A percentile compares a stretch with the other conserved stretches of the same genome.
Evolutionary conservation across 768 basidiomycete genomes (phyloP).

Genomic region (Lactarius akahatsu): DNA sequence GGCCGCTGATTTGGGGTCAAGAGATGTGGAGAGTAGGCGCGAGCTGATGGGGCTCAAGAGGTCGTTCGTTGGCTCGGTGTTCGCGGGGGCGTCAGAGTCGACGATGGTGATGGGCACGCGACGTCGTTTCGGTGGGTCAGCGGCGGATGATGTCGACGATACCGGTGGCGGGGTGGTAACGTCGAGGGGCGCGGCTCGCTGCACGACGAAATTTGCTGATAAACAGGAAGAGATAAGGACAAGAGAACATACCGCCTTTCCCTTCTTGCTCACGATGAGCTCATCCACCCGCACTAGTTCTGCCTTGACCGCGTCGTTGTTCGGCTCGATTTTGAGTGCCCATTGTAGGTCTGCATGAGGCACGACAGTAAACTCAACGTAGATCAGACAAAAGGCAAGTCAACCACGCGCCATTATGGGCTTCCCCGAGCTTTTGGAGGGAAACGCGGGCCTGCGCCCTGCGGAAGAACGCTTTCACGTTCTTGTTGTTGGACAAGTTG

Average conservation of each 20-base stretch:
- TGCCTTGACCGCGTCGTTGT: constrained; percentile 58
- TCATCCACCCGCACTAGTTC: constrained; percentile 57
- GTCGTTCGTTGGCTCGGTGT: constrained; percentile 6
- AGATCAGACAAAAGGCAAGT: constrained; percentile 1
- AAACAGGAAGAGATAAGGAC: not conserved
- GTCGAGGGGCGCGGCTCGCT: constrained; percentile 35
- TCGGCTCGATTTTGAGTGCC: constrained; percentile 60
- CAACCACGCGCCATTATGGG: constrained; percentile 54
- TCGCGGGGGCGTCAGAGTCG: constrained; percentile 35
- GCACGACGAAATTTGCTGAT: not conserved
- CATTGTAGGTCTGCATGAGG: constrained; percentile 54
- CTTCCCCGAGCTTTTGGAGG: constrained; percentile 54
- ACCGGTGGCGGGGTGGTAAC: constrained; percentile 23
- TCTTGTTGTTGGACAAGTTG: constrained; percentile 47
- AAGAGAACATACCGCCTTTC: constrained; percentile 29
- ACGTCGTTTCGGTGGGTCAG: constrained; percentile 41
- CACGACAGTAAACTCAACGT: constrained; percentile 9
- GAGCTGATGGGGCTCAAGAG: constrained; percentile 29
- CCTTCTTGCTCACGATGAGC: constrained; percentile 40
- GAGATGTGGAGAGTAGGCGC: constrained; percentile 20
- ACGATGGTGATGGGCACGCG: constrained; percentile 66
- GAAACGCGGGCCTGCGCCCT: constrained; percentile 69
- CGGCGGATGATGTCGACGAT: not conserved
- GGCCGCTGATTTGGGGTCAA: constrained; percentile 17
- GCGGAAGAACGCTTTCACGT: constrained; percentile 79